Evolutionary conservation across 371 early-diverging fungal genomes (phyloP).

Genomic region (Mucor sp.): DNA sequence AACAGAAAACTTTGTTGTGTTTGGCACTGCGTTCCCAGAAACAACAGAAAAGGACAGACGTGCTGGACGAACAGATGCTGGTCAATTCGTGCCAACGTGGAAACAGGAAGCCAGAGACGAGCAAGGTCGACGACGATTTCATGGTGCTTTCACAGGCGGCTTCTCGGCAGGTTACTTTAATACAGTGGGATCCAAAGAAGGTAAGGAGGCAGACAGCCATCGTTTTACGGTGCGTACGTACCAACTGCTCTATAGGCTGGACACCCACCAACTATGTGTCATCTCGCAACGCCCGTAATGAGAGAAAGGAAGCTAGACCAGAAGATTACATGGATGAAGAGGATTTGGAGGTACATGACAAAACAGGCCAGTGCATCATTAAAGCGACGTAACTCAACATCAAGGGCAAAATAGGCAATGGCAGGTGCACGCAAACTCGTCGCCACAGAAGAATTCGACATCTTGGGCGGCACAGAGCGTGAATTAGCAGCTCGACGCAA

Average conservation of each 20-base stretch:
- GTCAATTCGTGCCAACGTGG: slow-evolving; percentile 57
- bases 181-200: slow-evolving; percentile 96
- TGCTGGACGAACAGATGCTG: slow-evolving; percentile 45
- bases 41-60: slow-evolving; percentile 44
- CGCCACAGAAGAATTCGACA: slow-evolving; percentile 73
- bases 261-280: slow-evolving; percentile 74
- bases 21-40: slow-evolving; percentile 56
- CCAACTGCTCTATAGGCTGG: slow-evolving; percentile 63
- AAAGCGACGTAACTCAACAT: neutral
- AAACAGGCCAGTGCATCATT: neutral
- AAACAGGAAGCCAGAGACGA: slow-evolving; percentile 75
- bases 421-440: slow-evolving; percentile 53
- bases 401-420: slow-evolving; percentile 36
- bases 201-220: slow-evolving; percentile 34
- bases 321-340: slow-evolving; percentile 96
- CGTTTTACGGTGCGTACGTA: neutral
- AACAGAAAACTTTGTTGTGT: slow-evolving; percentile 38
- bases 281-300: slow-evolving; percentile 51
- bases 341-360: slow-evolving; percentile 63
- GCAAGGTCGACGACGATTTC: slow-evolving; percentile 83
- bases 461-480: slow-evolving; percentile 63
- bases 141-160: slow-evolving; percentile 96
- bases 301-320: slow-evolving; percentile 46
- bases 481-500: slow-evolving; percentile 57
- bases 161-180: slow-evolving; percentile 94